These are phyloP conservation scores for Miscanthus sacchariflorus DNA, from an alignment of 202 grass and related monocot genomes.

Conservation along the genomic window DNA sequence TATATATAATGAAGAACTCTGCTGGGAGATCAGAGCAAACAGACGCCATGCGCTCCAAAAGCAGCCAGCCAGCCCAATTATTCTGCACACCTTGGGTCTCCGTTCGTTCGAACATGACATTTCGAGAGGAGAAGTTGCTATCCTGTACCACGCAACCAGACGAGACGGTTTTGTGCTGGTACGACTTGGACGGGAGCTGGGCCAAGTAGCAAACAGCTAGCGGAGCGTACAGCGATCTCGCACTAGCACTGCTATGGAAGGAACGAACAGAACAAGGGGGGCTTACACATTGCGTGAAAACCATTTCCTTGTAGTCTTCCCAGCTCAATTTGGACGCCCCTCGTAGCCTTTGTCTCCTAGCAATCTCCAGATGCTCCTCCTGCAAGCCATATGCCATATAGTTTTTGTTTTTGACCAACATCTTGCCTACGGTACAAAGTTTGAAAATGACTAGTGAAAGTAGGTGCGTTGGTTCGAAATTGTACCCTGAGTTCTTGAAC, in stretches of 20 bases:
- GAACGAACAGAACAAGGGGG: conserved; percentile 46
- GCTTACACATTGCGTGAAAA: conserved; percentile 95
- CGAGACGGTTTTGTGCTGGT: conserved; percentile 29
- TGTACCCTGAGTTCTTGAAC: conserved; percentile 72
- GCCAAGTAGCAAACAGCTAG: conserved; percentile 13
- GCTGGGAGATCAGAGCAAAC: conserved; percentile 20
- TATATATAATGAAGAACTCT: neutral
- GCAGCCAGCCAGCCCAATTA: conserved; percentile 37
- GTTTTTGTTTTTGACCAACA: conserved; percentile 35
- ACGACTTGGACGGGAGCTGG: conserved; percentile 30
- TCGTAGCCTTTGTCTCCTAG: conserved; percentile 59
- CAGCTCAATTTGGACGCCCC: conserved; percentile 73
- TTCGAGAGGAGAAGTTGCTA: conserved; percentile 50
- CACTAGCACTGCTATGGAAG: conserved; percentile 32
- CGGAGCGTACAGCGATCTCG: conserved; percentile 36
- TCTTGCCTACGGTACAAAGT: neutral
- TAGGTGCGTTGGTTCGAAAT: neutral
- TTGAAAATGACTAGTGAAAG: conserved; percentile 12
- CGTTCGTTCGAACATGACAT: conserved; percentile 39
- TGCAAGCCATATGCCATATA: conserved; percentile 39
- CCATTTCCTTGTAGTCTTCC: conserved; percentile 99
- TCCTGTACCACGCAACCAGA: conserved; percentile 40
- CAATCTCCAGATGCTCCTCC: conserved; percentile 85
- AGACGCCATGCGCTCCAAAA: conserved; percentile 48
- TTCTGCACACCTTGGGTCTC: conserved; percentile 19